Evolutionary conservation across 1,284 basidiomycete genomes (phyloP).

Genomic region (Sanghuangporus baumii): DNA sequence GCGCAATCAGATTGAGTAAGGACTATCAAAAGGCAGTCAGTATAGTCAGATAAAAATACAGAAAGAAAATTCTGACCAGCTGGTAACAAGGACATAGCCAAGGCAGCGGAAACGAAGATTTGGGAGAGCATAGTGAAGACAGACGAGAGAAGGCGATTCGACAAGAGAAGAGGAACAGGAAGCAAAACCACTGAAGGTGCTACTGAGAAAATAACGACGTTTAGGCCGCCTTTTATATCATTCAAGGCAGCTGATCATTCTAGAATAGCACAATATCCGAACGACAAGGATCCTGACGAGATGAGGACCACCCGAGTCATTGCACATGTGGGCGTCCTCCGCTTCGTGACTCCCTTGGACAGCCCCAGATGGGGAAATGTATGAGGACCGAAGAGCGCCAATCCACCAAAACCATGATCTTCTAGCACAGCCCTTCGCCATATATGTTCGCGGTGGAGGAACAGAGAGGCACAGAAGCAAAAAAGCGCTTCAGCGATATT

Average conservation of each 20-base stretch:
- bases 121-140: neutral
- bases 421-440: neutral
- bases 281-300: neutral
- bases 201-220: neutral
- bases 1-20: constrained; percentile 26
- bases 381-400: neutral
- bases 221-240: neutral
- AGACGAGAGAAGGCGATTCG: neutral
- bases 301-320: neutral
- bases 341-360: neutral
- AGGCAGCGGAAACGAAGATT: neutral
- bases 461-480: neutral
- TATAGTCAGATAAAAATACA: neutral
- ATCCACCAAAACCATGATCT: neutral
- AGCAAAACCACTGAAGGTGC: neutral
- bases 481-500: neutral
- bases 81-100: neutral
- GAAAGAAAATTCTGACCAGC: neutral
- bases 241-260: neutral
- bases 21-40: neutral
- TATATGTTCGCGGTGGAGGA: neutral
- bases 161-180: neutral
- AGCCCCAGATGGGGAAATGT: neutral
- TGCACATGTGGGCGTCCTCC: neutral
- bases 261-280: neutral